These are phyloP conservation scores for Nepenthes gracilis DNA, from an alignment of 148 eudicot species.

Conservation along the genomic window DNA sequence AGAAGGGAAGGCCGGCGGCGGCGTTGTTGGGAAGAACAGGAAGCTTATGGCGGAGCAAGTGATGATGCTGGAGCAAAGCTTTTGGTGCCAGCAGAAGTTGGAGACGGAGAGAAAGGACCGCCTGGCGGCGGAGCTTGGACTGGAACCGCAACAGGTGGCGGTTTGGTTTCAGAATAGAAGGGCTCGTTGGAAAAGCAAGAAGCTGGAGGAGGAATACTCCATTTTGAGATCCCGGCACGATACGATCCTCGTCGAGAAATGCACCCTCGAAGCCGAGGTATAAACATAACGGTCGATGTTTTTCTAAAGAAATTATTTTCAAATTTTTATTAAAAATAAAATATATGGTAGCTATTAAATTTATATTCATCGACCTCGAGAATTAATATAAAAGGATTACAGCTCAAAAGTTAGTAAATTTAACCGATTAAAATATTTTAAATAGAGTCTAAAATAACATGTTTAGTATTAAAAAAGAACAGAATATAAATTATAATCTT, in stretches of 20 bases:
- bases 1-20: too few species aligned
- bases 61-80: background rate
- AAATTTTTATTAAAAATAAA: too few species aligned
- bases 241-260: background rate
- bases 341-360: too few species aligned
- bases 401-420: too few species aligned
- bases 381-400: too few species aligned
- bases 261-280: constrained; percentile 1
- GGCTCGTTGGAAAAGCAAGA: constrained; percentile 3
- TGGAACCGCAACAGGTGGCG: constrained; percentile 5
- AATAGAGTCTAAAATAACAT: too few species aligned
- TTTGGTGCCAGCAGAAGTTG: background rate
- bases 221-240: background rate
- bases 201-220: constrained; percentile 4
- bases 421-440: too few species aligned
- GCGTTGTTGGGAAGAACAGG: background rate
- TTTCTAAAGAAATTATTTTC: too few species aligned
- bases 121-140: constrained; percentile 2
- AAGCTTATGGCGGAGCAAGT: constrained; percentile 2
- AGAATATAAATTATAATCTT: too few species aligned
- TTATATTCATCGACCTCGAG: too few species aligned
- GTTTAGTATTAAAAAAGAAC: too few species aligned
- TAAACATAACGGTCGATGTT: too few species aligned
- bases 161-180: constrained; percentile 8
- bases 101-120: constrained; percentile 1